Evolutionary conservation across 2,329 filamentous ascomycete genomes (phyloP).

Genomic region (Taxawa tesnikishii): DNA sequence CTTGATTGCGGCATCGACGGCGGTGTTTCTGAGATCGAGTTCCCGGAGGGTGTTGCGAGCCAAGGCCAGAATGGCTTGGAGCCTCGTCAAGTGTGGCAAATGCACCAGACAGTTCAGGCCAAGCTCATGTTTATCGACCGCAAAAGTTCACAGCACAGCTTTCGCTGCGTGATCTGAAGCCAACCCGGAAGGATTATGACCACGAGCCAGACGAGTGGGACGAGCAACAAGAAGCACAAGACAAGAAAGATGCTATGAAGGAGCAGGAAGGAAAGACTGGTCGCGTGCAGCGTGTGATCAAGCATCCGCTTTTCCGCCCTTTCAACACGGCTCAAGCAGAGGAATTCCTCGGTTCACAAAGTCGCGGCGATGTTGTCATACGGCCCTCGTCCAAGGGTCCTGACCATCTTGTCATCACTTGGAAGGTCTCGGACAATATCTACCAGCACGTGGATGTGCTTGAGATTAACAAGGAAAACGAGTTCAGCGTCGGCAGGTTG

Average conservation of each 20-base stretch:
- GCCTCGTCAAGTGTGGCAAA: constrained; percentile 53
- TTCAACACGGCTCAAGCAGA: constrained; percentile 90
- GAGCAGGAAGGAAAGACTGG: constrained; percentile 80
- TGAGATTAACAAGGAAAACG: constrained; percentile 92
- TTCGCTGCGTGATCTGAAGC: constrained; percentile 68
- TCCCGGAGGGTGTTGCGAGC: constrained; percentile 56
- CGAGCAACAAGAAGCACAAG: constrained; percentile 47
- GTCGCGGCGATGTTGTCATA: constrained; percentile 83
- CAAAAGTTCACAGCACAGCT: constrained; percentile 75
- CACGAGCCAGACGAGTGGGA: constrained; percentile 79
- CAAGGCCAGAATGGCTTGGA: constrained; percentile 45
- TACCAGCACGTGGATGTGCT: constrained; percentile 97
- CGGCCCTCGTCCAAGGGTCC: constrained; percentile 89
- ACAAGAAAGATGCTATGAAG: constrained; percentile 66
- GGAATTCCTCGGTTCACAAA: constrained; percentile 79
- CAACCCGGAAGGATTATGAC: constrained; percentile 57
- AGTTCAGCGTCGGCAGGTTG: constrained; percentile 81
- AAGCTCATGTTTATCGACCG: constrained; percentile 83
- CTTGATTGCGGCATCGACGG: constrained; percentile 93
- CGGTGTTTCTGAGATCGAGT: constrained; percentile 69
- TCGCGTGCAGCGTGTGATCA: constrained; percentile 86
- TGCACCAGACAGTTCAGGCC: constrained; percentile 75
- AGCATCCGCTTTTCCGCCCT: constrained; percentile 88
- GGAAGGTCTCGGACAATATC: constrained; percentile 94
- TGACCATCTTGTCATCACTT: constrained; percentile 90